phyloP scores from a whole-genome alignment of 2,329 filamentous ascomycete species.

The Pyrenophora graminea region DNA sequence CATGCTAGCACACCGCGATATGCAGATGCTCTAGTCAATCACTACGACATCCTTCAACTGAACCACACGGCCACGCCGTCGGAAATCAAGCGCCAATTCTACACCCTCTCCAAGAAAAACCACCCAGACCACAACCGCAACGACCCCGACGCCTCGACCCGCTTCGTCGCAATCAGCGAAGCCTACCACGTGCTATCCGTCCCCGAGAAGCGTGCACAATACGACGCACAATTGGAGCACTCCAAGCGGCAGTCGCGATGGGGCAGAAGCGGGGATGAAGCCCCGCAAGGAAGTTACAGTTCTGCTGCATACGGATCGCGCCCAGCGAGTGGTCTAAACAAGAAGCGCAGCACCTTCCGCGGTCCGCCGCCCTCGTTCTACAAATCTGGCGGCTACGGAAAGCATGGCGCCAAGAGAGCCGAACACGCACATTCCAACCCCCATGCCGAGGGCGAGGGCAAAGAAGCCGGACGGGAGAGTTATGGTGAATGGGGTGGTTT shows the following conservation, averaged over 20 bases:
- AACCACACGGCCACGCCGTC: constrained; percentile 67
- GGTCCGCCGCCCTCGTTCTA: constrained; percentile 92
- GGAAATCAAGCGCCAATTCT: constrained; percentile 94
- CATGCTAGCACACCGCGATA: constrained; percentile 50
- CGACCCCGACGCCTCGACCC: constrained; percentile 71
- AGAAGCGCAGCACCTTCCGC: constrained; percentile 73
- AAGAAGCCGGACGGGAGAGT: constrained; percentile 35
- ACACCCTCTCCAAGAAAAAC: constrained; percentile 85
- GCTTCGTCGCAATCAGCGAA: constrained; percentile 82
- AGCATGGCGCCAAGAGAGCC: constrained; percentile 62
- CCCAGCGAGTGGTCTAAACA: constrained; percentile 78
- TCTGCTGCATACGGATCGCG: constrained; percentile 68
- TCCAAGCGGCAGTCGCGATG: constrained; percentile 32
- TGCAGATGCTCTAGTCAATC: constrained; percentile 57
- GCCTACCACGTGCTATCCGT: constrained; percentile 79
- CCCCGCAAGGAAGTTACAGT: constrained; percentile 60
- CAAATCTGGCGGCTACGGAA: constrained; percentile 76
- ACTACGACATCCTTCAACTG: constrained; percentile 85
- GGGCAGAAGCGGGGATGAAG: constrained; percentile 38
- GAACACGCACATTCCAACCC: constrained; percentile 47
- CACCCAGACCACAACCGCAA: constrained; percentile 88
- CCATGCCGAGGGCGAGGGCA: constrained; percentile 8
- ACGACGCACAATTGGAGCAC: constrained; percentile 72
- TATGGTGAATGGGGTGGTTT: constrained; percentile 56
- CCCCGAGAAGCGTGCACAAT: constrained; percentile 72